Base-by-base conservation (phyloP, 495 filamentous ascomycete species). In the Hamigera avellanea region DNA sequence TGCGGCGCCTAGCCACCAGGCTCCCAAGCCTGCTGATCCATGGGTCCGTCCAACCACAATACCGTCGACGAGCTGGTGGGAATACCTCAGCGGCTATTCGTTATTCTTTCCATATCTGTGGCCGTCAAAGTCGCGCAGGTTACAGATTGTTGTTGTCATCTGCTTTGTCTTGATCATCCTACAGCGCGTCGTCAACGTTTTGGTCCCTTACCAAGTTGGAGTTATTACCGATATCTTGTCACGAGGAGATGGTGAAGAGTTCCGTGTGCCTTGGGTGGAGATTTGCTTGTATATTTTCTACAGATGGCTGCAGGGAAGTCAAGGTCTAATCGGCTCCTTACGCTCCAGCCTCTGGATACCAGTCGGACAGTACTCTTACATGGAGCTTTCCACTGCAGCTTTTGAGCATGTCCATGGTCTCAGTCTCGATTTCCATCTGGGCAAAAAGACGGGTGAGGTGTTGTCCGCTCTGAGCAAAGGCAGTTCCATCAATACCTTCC, bases 321-420 rank as follows among this genome's bases (percentile, higher is more conserved):
- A 86, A 42, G 91, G 91, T 6, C 59, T 95, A 14, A 73, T 96
- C 21, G 85, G 86, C 9, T 89, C 86, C 12, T 37, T 82, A 6
- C 75, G 91, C 34, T 80, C 83, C 14, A 73, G 80, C 13, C 62
- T 98, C 18, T 98, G 91, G 91, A 86, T 98, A 31, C 91, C 91
- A 1, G 84, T 98, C 34, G 78, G 86, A 25, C 91, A 98, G 53
- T 93, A 95, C 56, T 93, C 89, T 6, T 98, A 95, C 56, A 83
- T 85, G 56, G 86, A 91, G 33, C 71, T 98, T 19, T 94, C 86
- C 1, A 89, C 87, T 2, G 86, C 91, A 6, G 82, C 89, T 5
- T 98, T 98, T 48, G 91, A 96, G 56, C 91, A 98, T 52, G 91
- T 98, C 13, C 91, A 96, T 56, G 76, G 80, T 26, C 75, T 98